These are phyloP conservation scores for Draba incana DNA, from an alignment of 345 rosid species.

Conservation along the genomic window DNA sequence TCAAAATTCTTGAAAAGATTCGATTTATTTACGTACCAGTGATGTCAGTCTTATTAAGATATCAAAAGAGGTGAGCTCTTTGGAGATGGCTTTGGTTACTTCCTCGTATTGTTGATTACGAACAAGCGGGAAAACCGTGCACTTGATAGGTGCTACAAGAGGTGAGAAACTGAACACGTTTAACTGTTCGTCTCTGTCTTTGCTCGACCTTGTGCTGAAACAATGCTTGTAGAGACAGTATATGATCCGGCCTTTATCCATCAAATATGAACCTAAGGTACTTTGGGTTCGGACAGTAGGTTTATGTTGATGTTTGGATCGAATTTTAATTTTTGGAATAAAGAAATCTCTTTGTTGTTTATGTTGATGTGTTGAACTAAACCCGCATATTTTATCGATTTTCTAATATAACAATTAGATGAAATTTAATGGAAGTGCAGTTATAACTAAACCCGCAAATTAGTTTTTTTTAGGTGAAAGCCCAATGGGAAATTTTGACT, in stretches of 20 bases:
- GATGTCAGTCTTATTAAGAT: slow-evolving; percentile 86
- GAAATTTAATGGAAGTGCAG: too few species aligned
- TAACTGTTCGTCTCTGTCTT: slow-evolving; percentile 84
- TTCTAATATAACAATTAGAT: too few species aligned
- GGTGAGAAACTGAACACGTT: slow-evolving; percentile 91
- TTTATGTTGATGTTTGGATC: too few species aligned
- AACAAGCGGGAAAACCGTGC: slow-evolving; percentile 91
- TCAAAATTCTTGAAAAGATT: neutral
- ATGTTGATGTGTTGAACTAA: too few species aligned
- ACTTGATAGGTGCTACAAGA: slow-evolving; percentile 85
- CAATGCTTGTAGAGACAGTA: slow-evolving; percentile 91
- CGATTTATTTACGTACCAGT: slow-evolving; percentile 54
- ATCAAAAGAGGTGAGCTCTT: slow-evolving; percentile 70
- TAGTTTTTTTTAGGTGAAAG: too few species aligned
- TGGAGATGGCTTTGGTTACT: slow-evolving; percentile 69
- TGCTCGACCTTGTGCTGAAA: slow-evolving; percentile 82
- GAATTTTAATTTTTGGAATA: too few species aligned
- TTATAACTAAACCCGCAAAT: too few species aligned
- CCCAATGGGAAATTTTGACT: too few species aligned
- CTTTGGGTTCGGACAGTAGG: too few species aligned
- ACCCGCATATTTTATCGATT: too few species aligned
- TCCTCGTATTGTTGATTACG: slow-evolving; percentile 79
- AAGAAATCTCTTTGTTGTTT: too few species aligned
- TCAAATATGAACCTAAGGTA: too few species aligned
- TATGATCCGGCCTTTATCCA: slow-evolving; percentile 37